phyloP scores from a whole-genome alignment of 148 eudicot genomes.

The Rhododendron molle region DNA sequence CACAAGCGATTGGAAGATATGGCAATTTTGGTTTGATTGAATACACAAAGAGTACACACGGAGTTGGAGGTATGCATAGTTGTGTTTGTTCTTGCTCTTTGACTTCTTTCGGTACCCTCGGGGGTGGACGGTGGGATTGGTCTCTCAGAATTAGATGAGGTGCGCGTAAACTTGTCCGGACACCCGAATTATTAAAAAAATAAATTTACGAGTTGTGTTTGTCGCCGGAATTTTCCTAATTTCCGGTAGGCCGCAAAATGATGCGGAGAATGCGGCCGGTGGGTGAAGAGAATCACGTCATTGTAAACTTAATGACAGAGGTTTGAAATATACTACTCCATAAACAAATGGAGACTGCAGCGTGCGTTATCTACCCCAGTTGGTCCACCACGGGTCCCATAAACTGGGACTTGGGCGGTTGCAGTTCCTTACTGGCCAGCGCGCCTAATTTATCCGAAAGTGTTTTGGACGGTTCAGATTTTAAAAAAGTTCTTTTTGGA shows the following conservation, averaged over 20 bases:
- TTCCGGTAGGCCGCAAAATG: background rate
- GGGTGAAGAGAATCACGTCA: background rate
- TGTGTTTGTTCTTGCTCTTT: background rate
- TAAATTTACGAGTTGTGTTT: background rate
- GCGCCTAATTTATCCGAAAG: no score
- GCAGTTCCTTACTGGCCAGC: no score
- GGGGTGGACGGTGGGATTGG: no score
- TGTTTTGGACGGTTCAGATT: no score
- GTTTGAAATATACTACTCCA: no score
- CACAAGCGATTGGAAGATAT: background rate
- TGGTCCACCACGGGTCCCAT: background rate
- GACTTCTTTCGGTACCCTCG: no score
- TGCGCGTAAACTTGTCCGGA: no score
- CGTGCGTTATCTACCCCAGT: background rate
- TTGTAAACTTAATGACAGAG: background rate
- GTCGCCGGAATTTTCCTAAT: background rate
- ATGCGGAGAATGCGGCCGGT: conserved; percentile 2
- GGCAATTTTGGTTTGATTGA: background rate
- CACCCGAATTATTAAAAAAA: background rate
- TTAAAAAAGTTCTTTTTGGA: no score
- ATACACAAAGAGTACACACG: background rate
- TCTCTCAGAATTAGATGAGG: no score
- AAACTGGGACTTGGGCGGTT: no score
- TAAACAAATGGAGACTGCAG: background rate
- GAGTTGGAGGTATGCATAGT: background rate